Evolutionary conservation across 495 filamentous ascomycete species (phyloP), one percentile per base, ranked within the genome.

Genomic region (Xylaria intraflava): DNA sequence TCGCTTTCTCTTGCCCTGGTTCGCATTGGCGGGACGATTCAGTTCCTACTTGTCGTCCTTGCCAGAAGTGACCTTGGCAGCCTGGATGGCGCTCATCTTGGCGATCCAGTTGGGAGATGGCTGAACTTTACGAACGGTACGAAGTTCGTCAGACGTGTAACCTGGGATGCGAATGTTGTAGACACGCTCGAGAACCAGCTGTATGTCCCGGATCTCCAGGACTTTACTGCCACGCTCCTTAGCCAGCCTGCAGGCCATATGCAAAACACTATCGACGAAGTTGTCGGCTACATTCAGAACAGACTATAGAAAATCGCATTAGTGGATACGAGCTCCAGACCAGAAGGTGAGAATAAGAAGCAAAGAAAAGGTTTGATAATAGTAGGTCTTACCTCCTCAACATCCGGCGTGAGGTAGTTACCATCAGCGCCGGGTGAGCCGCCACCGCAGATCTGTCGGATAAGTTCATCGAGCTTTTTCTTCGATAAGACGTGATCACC

Each of bases 121-220:
- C 66, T 90, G 85, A 22, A 92, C 84, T 71, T 95, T 96, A 62
- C 89, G 83, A 19, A 96, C 91, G 2, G 89, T 96, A 50, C 93
- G 83, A 53, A 96, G 79, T 71, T 98, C 93, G 62, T 98, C 93
- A 26, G 88, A 87, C 5, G 89, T 83, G 70, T 94, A 96, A 30
- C 93, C 93, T 0, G 93, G 95, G 52, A 96, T 89, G 51, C 93
- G 88, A 73, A 97, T 97, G 70, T 97, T 96, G 81, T 94, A 96
- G 66, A 90, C 91, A 51, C 94, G 87, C 73, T 98, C 93, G 16
- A 98, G 84, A 22, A 96, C 84, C 29, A 96, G 84, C 71, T 96
- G 93, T 45, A 98, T 80, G 66, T 98, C 93, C 56, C 90, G 88
- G 44, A 96, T 85, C 59, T 98, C 93, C 7, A 98, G 84, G 0